Conservation (phyloP, 345 rosid species). For the Aquilaria sinensis region DNA sequence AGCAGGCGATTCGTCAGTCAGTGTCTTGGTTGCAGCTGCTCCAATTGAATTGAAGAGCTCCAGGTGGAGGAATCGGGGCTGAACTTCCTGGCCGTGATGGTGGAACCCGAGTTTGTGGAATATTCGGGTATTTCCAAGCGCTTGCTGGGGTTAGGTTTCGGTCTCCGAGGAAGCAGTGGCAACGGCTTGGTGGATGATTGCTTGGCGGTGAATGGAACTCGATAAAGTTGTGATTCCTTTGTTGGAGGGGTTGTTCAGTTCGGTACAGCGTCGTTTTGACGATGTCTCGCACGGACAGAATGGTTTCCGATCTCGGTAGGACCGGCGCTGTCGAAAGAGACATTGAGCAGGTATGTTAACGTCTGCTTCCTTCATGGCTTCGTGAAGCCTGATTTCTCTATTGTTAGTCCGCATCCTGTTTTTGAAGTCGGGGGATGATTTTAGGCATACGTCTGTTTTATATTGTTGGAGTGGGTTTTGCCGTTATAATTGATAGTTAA, state of each 20-base stretch:
- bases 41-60: conserved; percentile 11
- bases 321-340: conserved; percentile 82
- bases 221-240: conserved; percentile 21
- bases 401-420: not conserved
- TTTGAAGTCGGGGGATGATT: too few species aligned
- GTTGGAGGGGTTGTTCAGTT: not conserved
- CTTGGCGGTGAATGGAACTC: conserved; percentile 26
- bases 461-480: not conserved
- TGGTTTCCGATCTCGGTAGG: conserved; percentile 94
- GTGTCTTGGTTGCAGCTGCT: not conserved
- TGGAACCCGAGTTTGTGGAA: conserved; percentile 7
- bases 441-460: not conserved
- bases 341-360: conserved; percentile 69
- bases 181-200: conserved; percentile 5
- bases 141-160: conserved; percentile 25
- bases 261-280: conserved; percentile 2
- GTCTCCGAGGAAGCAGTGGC: conserved; percentile 12
- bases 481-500: not conserved
- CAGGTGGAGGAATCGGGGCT: conserved; percentile 8
- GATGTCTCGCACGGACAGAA: conserved; percentile 61
- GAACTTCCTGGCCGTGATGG: conserved; percentile 18
- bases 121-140: conserved; percentile 12
- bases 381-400: not conserved
- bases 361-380: too few species aligned
- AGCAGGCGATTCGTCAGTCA: not conserved